Evolutionary conservation across 805 yeast genomes (phyloP), one percentile per base, ranked within the genome.

Genomic region (Candida multigemmis): DNA sequence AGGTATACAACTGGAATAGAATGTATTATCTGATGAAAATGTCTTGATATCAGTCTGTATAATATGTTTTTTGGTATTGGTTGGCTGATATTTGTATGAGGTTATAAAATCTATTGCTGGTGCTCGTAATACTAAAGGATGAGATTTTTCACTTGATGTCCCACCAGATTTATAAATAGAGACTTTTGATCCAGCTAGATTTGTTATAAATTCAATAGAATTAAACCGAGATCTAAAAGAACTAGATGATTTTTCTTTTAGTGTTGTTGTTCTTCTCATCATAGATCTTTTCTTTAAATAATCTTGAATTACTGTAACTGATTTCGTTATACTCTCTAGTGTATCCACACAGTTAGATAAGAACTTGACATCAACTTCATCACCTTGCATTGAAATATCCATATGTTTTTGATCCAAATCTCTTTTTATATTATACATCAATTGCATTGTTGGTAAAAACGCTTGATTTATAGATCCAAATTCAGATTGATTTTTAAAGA

Each of bases 1-100:
- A 0, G 95, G 94, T 19, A 85, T 85, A 49, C 94, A 84, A 0
- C 74, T 58, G 0, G 95, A 72, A 31, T 69, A 68, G 3, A 91
- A 41, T 0, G 65, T 66, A 42, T 91, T 91, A 26, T 71, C 73
- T 0, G 96, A 82, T 1, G 83, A 65, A 11, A 82, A 69, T 7
- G 82, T 73, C 7, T 65, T 49, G 1, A 79, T 57, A 31, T 79
- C 81, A 15, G 68, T 50, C 12, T 64, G 57, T 13, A 77, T 39
- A 14, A 35, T 43, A 39, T 69, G 80, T 25, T 60, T 65, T 28
- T 60, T 62, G 0, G 34, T 21, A 0, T 56, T 59, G 0, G 44
- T 31, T 19, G 55, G 54, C 11, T 41, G 32, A 36, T 63, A 67
- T 3, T 49, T 45, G 43, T 83, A 85, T 31, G 66, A 71, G 0